Percentiles rank a stretch among this genome's conserved stretches.
phyloP scores from a whole-genome alignment of 2,329 filamentous ascomycete genomes.

The Curvularia sp. region DNA sequence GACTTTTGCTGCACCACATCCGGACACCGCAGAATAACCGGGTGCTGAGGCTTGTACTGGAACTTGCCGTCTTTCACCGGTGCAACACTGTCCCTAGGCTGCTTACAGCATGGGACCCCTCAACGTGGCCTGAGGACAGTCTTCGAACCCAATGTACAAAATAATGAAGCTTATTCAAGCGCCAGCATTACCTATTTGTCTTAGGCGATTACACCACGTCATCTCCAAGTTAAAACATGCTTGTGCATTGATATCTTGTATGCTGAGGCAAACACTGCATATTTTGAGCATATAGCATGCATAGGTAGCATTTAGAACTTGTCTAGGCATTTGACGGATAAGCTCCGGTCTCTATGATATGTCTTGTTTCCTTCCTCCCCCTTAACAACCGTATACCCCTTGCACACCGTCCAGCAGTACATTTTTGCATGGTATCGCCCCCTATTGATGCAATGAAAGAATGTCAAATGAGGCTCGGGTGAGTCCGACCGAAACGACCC shows the following conservation, averaged over 20 bases:
- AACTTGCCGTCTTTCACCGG: not conserved
- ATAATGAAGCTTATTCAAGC: not conserved
- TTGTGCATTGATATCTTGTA: not conserved
- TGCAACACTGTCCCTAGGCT: not conserved
- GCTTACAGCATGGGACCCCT: not conserved
- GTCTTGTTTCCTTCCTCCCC: not conserved
- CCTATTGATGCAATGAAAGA: conserved; percentile 7
- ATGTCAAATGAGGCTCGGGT: not conserved
- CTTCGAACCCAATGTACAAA: not conserved
- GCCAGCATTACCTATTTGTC: not conserved
- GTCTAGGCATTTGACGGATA: not conserved
- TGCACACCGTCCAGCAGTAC: conserved; percentile 17
- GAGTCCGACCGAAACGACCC: conserved; percentile 10
- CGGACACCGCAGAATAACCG: not conserved
- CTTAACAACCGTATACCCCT: not conserved
- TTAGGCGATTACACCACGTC: not conserved
- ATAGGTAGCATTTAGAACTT: not conserved
- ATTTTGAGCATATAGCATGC: not conserved
- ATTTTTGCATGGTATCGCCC: conserved; percentile 7
- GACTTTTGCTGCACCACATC: not conserved
- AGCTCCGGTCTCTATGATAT: not conserved
- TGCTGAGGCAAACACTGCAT: not conserved
- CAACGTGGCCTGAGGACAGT: not conserved
- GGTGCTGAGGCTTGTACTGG: not conserved
- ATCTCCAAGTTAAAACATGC: not conserved